Base-by-base conservation (phyloP, 2,329 filamentous ascomycete species). In the Chaetomiaceae sp. region DNA sequence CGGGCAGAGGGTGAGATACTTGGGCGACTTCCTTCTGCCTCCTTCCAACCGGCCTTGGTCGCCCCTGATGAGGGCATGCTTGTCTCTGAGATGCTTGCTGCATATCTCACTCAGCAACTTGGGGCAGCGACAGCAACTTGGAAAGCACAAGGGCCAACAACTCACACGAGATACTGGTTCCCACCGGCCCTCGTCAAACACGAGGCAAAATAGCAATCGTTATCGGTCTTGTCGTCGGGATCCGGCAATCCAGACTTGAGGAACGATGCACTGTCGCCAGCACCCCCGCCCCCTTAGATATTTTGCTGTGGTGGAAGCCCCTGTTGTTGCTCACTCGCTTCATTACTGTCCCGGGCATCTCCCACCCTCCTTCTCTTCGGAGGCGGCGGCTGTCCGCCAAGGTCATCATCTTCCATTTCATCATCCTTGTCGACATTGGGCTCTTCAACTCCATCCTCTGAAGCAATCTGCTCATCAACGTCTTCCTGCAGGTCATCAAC, bases 1-100 rank as follows among this genome's bases (percentile, higher is more conserved):
- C 8, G 51, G 54, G 38, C 54, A 56, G n/a, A 56, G 33, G n/a
- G 54, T 48, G 17, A 54, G 45, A 23, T 56, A 56, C 34, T 52
- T 54, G 17, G 51, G 51, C 17, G 43, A 5, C 16, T 52, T 54
- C 7, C 38, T 33, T 14, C 21, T n/a, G 10, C 51, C 48, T 20
- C 44, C 45, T 23, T 44, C 54, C 9, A 21, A 40, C 13, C 51
- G 6, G 16, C 54, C 48, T 13, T 51, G 54, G 7, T 56, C 51
- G 14, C 44, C 48, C 7, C 44, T 17, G 33, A 54, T 41, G 19
- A 56, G 42, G 10, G 44, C 44, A 33, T 56, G 54, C 19, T 51
- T 54, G 14, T 49, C 48, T 1, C 33, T 51, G 6, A 56, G 23
- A 16, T 56, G 54, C 35, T 47, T 43, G 17, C 51, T 56, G 37